These are phyloP conservation scores for Eucalyptus fibrosa DNA, from an alignment of 345 rosid species.

Conservation along the genomic window DNA sequence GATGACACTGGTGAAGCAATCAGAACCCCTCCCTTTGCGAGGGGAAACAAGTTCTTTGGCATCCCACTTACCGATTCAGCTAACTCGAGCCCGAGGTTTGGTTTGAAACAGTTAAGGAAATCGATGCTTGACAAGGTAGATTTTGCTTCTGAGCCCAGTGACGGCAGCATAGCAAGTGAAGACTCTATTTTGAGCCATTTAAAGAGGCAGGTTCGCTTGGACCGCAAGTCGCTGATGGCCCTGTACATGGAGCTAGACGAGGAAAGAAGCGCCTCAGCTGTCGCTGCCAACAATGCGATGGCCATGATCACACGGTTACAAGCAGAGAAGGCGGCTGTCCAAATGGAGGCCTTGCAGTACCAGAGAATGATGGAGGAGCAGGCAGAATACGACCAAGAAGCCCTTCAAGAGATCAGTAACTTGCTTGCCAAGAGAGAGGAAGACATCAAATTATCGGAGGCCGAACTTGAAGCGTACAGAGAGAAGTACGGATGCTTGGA, in stretches of 20 bases:
- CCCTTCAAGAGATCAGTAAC: conserved; percentile 43
- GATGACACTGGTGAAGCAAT: conserved; percentile 23
- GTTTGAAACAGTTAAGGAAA: conserved; percentile 25
- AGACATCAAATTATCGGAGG: conserved; percentile 44
- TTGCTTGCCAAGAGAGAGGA: conserved; percentile 48
- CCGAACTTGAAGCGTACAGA: conserved; percentile 58
- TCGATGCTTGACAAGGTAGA: conserved; percentile 40
- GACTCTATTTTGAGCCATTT: conserved; percentile 48
- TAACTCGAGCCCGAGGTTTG: conserved; percentile 47
- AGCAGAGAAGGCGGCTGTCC: conserved; percentile 81
- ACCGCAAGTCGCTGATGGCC: conserved; percentile 69
- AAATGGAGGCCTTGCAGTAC: conserved; percentile 96
- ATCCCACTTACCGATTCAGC: conserved; percentile 66
- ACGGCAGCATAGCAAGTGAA: conserved; percentile 12
- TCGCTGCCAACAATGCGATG: conserved; percentile 93
- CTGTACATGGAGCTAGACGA: conserved; percentile 90
- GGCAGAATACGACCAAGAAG: conserved; percentile 87
- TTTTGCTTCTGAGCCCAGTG: conserved; percentile 20
- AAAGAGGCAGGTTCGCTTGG: conserved; percentile 69
- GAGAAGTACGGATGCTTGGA: conserved; percentile 34
- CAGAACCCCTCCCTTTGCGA: conserved; percentile 30
- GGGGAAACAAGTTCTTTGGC: conserved; percentile 69
- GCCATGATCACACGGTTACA: conserved; percentile 93
- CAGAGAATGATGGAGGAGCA: conserved; percentile 99
- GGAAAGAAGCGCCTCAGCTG: conserved; percentile 77